Evolutionary conservation across 768 basidiomycete genomes (phyloP), one percentile per base, ranked within the genome.

Genomic region (Auricularia cornea): DNA sequence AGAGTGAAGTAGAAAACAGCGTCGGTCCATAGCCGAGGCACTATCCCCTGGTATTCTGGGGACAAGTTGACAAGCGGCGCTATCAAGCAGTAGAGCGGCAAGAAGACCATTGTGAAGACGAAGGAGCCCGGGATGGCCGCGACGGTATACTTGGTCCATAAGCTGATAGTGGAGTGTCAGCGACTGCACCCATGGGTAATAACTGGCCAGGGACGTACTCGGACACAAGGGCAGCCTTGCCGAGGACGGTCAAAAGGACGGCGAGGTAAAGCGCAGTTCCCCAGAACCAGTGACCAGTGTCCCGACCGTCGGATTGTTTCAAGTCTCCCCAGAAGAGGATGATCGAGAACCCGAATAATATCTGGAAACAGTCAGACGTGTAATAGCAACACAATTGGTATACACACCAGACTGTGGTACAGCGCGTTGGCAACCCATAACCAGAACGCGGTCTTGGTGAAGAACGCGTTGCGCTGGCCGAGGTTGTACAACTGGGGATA

Each of bases 91-190:
- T 99, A 99, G 0, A 98, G 71, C 0, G 97, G 96, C 1, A 99
- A 81, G 76, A 93, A 93, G 59, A 88, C 69, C 94, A 98, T 97
- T n/a, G 97, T 92, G 76, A 98, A 95, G 38, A 89, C 73, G 72
- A 98, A 97, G 2, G 97, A 98, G 23, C 97, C 97, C 2, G 96
- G 97, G 60, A 99, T 99, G 12, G 97, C 96, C 87, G 70, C 29
- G 59, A 61, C 91, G 14, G 96, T 98, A 71, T 98, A 99, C 72
- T 98, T 98, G 0, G 97, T 99, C 97, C 97, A 99, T n/a, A 99
- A 76, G 69, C 96, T 99, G 66, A 4, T 59, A 59, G n/a, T 29
- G 38, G 59, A 31, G 18, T 63, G 14, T 38, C 35, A 38, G 35
- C 35, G 35, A 38, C n/a, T 38, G 35, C 35, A 10, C 35, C 10